Conservation (phyloP, 83 land plant species). For the Diphasiastrum complanatum region DNA sequence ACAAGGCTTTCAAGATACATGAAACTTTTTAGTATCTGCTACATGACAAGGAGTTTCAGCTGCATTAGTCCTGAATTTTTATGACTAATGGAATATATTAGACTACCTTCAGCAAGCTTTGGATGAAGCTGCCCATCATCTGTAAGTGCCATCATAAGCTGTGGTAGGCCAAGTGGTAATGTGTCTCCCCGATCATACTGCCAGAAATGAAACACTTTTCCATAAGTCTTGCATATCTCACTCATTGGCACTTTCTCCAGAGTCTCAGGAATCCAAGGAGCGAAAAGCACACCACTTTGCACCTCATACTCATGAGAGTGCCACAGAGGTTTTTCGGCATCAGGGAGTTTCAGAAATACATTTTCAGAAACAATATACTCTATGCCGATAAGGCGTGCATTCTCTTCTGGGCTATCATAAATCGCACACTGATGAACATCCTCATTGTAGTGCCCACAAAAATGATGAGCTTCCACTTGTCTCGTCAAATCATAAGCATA, state of each 20-base stretch:
- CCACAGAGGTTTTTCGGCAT: conserved; percentile 82
- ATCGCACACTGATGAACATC: conserved; percentile 80
- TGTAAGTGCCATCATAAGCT: conserved; percentile 80
- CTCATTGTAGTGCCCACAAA: conserved; percentile 69
- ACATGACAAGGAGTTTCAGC: no score
- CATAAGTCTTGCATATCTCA: conserved; percentile 70
- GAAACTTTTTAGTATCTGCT: no score
- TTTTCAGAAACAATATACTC: conserved; percentile 76
- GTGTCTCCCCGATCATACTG: conserved; percentile 73
- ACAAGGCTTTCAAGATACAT: no score
- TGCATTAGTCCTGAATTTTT: no score
- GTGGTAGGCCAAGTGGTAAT: conserved; percentile 77
- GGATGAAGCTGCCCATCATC: conserved; percentile 70
- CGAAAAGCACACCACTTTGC: conserved; percentile 76
- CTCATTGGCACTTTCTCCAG: conserved; percentile 50
- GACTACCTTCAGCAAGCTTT: conserved; percentile 41
- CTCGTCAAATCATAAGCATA: conserved; percentile 78
- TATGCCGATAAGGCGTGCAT: conserved; percentile 68
- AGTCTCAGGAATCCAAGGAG: conserved; percentile 64
- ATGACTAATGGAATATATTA: no score
- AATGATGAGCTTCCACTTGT: conserved; percentile 94
- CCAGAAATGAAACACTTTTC: conserved; percentile 88
- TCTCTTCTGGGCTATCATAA: conserved; percentile 50
- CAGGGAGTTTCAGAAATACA: conserved; percentile 64
- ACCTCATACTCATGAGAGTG: conserved; percentile 95